Conservation (phyloP, 2,329 filamentous ascomycete genomes). For the Uncinocarpus reesii region DNA sequence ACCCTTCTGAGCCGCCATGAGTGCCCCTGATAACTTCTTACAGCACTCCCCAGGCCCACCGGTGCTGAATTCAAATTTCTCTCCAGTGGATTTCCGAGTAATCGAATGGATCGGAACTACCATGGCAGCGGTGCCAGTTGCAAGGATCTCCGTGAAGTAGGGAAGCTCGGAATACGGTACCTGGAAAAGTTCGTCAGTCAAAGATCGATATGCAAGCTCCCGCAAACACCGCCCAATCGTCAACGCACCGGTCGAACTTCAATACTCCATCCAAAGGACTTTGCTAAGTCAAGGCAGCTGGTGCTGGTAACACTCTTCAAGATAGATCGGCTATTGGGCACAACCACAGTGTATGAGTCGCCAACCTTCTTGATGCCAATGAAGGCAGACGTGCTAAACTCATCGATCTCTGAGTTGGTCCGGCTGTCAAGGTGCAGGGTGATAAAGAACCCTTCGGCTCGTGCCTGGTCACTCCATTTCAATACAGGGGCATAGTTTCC, state of each 20-base stretch:
- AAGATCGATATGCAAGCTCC: not conserved
- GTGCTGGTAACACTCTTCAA: constrained; percentile 26
- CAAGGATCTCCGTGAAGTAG: constrained; percentile 22
- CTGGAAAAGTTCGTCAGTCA: constrained; percentile 8
- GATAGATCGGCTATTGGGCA: constrained; percentile 24
- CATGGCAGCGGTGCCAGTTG: constrained; percentile 22
- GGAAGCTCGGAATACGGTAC: constrained; percentile 20
- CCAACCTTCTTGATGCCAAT: constrained; percentile 23
- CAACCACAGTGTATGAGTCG: constrained; percentile 20
- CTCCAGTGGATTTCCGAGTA: constrained; percentile 17
- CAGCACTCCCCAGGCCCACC: constrained; percentile 1
- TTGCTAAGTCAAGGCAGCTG: constrained; percentile 21
- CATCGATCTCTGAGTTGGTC: constrained; percentile 27
- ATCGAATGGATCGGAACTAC: constrained; percentile 23
- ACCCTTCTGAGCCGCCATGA: constrained; percentile 1
- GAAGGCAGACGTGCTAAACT: constrained; percentile 29
- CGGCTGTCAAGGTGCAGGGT: constrained; percentile 28
- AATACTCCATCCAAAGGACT: constrained; percentile 26
- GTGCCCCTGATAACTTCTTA: constrained; percentile 1
- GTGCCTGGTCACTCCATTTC: constrained; percentile 25
- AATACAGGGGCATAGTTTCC: constrained; percentile 33
- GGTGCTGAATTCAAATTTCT: constrained; percentile 7
- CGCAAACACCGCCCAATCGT: not conserved
- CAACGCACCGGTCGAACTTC: constrained; percentile 22
- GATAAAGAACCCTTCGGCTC: constrained; percentile 25